A percentile compares a stretch with the other conserved stretches of the same genome.
Evolutionary conservation across 2,329 filamentous ascomycete genomes (phyloP).

Genomic region (Plectosphaerella cucumerina): DNA sequence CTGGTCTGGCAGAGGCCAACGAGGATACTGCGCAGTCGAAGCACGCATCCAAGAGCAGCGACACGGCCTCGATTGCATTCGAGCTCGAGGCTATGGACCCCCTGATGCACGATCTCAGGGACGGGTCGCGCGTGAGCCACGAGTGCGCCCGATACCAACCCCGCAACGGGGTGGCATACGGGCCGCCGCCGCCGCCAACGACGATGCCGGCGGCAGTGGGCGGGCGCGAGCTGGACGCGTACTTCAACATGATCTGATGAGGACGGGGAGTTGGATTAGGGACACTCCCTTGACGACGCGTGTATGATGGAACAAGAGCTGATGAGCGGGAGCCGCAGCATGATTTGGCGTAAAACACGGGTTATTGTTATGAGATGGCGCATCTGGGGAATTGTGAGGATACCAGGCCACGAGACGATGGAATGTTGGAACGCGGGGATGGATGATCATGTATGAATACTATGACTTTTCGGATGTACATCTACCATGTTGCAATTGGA

Average conservation of each 20-base stretch:
- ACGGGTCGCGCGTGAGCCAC: slow-evolving; percentile 10
- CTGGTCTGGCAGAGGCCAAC: not conserved
- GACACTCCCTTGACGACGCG: not conserved
- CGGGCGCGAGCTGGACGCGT: slow-evolving; percentile 2
- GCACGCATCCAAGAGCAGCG: not conserved
- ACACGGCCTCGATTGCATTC: not conserved
- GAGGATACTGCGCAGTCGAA: not conserved
- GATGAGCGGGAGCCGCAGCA: too few relatives aligned
- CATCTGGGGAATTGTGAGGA: too few relatives aligned
- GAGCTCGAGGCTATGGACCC: slow-evolving; percentile 38
- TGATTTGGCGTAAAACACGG: too few relatives aligned
- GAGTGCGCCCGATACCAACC: slow-evolving; percentile 4
- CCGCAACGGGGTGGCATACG: not conserved
- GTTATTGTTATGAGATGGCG: too few relatives aligned
- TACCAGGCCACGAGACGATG: too few relatives aligned
- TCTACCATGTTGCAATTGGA: too few relatives aligned
- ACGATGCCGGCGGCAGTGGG: not conserved
- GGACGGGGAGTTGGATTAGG: not conserved
- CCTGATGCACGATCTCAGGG: slow-evolving; percentile 37
- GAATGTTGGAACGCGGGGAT: too few relatives aligned
- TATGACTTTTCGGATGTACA: too few relatives aligned
- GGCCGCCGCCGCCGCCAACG: not conserved
- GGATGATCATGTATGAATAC: too few relatives aligned
- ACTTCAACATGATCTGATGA: slow-evolving; percentile 7
- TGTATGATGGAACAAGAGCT: not conserved